Base-by-base conservation (phyloP, 2,329 filamentous ascomycete genomes). In the Stagonosporopsis chrysanthemi region DNA sequence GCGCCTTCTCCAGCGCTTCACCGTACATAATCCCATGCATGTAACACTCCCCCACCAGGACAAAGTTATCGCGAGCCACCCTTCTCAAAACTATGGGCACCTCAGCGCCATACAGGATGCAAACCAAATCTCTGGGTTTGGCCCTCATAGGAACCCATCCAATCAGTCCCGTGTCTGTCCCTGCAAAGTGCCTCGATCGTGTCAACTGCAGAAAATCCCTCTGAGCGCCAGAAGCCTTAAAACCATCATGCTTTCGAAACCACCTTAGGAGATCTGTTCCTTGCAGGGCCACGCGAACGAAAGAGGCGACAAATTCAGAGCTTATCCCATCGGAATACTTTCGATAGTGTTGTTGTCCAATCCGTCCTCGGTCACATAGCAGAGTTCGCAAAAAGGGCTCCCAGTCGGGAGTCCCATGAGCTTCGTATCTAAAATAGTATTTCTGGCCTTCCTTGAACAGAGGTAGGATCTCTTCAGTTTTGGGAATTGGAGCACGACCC, bases 11-110 rank as follows among this genome's bases (percentile, higher is more conserved):
- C 6, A 41, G 12, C 5, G 19, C 39, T 26, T 41, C 39, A 3
- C 39, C 39, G 14, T 41, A 26, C 39, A 41, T 41, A 22, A 41
- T 41, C 11, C 39, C 39, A 41, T 41, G 39, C 39, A 41, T 41
- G 22, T 41, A 41, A n/a, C 39, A 41, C 6, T 41, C 39, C 15
- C 39, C 39, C 14, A 26, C 39, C 6, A 41, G 39, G 6, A 11
- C 12, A 15, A 6, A 41, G 3, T 26, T 41, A 19, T 15, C 14
- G 4, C 15, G 3, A n/a, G 39, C 39, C 15, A 15, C 12, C 22
- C 2, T 9, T 15, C 39, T 4, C 5, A 41, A 6, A 2, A 41
- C 8, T 5, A 41, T 9, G 3, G 39, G 39, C 5, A 41, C 39
- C 9, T 41, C 12, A 24, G 39, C 39, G 19, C 39, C 39, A 6